Percentiles rank a stretch among this genome's conserved stretches.
phyloP scores from a whole-genome alignment of 2,329 filamentous ascomycete genomes.

The Aspergillus tubingensis region DNA sequence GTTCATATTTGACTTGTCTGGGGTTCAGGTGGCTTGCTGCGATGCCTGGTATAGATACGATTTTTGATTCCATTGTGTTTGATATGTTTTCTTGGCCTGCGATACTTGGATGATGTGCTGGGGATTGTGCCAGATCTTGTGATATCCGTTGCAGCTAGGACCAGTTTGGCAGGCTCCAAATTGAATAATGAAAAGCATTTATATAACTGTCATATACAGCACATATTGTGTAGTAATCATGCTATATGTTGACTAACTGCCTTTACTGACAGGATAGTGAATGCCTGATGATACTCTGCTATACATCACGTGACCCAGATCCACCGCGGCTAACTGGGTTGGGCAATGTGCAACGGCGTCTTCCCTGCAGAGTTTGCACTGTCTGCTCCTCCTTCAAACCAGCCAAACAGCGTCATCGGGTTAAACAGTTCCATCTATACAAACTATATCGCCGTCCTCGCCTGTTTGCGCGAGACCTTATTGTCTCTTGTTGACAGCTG shows the following conservation, averaged over 20 bases:
- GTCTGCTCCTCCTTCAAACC: slow-evolving; percentile 45
- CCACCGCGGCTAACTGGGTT: slow-evolving; percentile 1
- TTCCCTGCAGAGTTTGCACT: slow-evolving; percentile 41
- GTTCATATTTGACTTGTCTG: background rate
- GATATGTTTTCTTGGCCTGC: background rate
- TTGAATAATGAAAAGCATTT: background rate
- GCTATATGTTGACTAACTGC: too few species aligned
- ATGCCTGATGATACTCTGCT: too few species aligned
- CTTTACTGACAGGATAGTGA: background rate
- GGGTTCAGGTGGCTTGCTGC: background rate
- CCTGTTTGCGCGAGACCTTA: background rate
- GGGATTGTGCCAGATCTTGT: background rate
- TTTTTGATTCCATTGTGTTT: background rate
- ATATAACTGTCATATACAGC: background rate
- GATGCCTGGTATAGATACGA: slow-evolving; percentile 4
- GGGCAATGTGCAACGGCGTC: background rate
- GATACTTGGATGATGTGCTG: background rate
- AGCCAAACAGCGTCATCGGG: slow-evolving; percentile 38
- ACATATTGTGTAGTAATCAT: too few species aligned
- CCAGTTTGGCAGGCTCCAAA: slow-evolving; percentile 20
- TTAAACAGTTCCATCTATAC: slow-evolving; percentile 18
- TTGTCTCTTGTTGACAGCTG: too few species aligned
- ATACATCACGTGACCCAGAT: background rate
- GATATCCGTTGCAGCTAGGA: slow-evolving; percentile 1
- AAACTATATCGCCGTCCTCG: slow-evolving; percentile 18